phyloP scores from a whole-genome alignment of 2,329 filamentous ascomycete genomes.

The Huntiella omanensis region DNA sequence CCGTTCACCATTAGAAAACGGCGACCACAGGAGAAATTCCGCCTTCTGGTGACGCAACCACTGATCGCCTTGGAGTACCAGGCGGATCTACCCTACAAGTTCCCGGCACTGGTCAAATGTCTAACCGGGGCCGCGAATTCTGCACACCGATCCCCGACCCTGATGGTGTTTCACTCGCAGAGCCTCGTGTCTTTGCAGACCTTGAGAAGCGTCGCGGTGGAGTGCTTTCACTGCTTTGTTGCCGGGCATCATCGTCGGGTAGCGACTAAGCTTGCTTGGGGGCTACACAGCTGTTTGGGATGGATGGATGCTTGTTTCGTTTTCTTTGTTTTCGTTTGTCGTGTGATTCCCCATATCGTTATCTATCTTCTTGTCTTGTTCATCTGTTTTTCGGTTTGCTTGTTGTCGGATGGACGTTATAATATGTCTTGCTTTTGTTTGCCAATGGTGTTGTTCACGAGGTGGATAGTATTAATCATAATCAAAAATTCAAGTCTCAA shows the following conservation, averaged over 20 bases:
- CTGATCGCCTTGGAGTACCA: background rate
- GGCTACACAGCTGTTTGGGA: too few relatives aligned
- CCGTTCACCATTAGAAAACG: slow-evolving; percentile 11
- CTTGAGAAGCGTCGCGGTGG: background rate
- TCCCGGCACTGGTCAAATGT: too few relatives aligned
- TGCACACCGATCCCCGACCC: too few relatives aligned
- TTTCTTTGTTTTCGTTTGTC: slow-evolving; percentile 3
- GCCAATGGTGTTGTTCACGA: too few relatives aligned
- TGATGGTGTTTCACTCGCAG: too few relatives aligned
- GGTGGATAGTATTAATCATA: too few relatives aligned
- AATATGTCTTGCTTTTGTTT: too few relatives aligned
- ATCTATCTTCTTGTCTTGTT: slow-evolving; percentile 2
- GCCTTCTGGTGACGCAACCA: background rate
- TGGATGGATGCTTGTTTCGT: slow-evolving; percentile 1
- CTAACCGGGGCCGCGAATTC: too few relatives aligned
- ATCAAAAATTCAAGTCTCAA: too few relatives aligned
- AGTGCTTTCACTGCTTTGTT: background rate
- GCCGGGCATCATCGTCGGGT: background rate
- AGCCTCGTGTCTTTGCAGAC: too few relatives aligned
- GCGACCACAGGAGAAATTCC: background rate
- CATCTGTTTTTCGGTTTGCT: background rate
- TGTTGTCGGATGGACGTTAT: background rate
- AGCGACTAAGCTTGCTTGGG: background rate
- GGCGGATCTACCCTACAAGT: background rate
- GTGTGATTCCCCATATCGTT: slow-evolving; percentile 3